A percentile compares a stretch with the other conserved stretches of the same genome.
Conservation (phyloP, 2,329 filamentous ascomycete genomes). For the Cytospora schulzeri region DNA sequence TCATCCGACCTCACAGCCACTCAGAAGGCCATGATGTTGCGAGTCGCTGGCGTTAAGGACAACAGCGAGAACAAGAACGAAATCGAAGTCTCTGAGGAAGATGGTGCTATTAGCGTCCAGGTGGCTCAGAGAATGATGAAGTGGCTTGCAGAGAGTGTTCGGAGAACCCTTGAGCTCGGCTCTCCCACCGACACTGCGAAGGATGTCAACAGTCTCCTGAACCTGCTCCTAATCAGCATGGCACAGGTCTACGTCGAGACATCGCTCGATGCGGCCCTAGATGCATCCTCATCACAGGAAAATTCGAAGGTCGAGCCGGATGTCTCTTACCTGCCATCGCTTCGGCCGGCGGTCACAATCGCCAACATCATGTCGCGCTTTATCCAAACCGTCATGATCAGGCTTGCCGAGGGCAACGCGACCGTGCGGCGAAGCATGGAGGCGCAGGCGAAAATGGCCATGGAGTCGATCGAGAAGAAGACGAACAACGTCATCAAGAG, state of each 20-base stretch:
- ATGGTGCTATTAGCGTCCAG: slow-evolving; percentile 79
- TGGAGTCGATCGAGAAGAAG: slow-evolving; percentile 82
- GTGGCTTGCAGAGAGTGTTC: slow-evolving; percentile 94
- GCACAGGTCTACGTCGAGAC: slow-evolving; percentile 78
- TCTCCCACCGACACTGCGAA: slow-evolving; percentile 87
- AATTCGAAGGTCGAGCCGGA: slow-evolving; percentile 83
- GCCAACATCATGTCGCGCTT: slow-evolving; percentile 93
- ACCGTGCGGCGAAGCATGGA: slow-evolving; percentile 90
- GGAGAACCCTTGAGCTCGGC: slow-evolving; percentile 87
- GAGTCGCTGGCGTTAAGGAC: slow-evolving; percentile 82
- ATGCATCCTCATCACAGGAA: slow-evolving; percentile 76
- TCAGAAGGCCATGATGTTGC: slow-evolving; percentile 87
- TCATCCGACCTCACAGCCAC: slow-evolving; percentile 85
- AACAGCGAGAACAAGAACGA: slow-evolving; percentile 77
- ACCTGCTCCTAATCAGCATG: slow-evolving; percentile 83
- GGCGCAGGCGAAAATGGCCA: slow-evolving; percentile 72
- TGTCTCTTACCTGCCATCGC: slow-evolving; percentile 75
- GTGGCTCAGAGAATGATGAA: slow-evolving; percentile 97
- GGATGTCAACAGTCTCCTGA: slow-evolving; percentile 83
- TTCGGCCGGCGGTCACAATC: slow-evolving; percentile 83
- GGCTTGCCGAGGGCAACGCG: slow-evolving; percentile 84
- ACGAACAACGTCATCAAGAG: slow-evolving; percentile 63
- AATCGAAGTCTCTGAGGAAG: slow-evolving; percentile 87
- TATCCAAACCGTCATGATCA: slow-evolving; percentile 85
- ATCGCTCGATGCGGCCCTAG: slow-evolving; percentile 68